Evolutionary conservation across 78 protist species (phyloP).

Genomic region (slime mould (Dictyostelium discoideum)): DNA sequence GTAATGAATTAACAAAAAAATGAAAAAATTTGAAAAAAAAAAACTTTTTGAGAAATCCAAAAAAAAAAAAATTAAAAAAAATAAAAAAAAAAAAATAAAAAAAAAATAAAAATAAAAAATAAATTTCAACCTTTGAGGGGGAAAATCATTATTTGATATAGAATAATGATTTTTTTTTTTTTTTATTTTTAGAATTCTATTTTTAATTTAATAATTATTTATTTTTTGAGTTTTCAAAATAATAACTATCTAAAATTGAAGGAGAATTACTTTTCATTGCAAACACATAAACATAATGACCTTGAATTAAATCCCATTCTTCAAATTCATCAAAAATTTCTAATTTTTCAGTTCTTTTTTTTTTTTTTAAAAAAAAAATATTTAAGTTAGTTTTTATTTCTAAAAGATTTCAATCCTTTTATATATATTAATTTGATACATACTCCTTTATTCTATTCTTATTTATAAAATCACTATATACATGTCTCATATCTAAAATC

Average conservation of each 20-base stretch:
- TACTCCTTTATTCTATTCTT: slow-evolving; percentile 55
- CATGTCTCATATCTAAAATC: slow-evolving; percentile 59
- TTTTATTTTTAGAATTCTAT: not conserved
- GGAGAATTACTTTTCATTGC: slow-evolving; percentile 38
- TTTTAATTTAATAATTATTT: not conserved
- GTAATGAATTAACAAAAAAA: not conserved
- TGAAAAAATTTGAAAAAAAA: not conserved
- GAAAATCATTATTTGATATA: not conserved
- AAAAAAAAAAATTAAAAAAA: not conserved
- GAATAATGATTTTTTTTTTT: not conserved
- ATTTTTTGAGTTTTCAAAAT: slow-evolving; percentile 16
- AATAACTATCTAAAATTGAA: not conserved
- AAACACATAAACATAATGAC: slow-evolving; percentile 76
- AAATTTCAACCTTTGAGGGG: not conserved
- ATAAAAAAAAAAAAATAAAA: not conserved
- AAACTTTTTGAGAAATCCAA: not conserved
- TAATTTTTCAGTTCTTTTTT: slow-evolving; percentile 50
- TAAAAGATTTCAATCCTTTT: not conserved
- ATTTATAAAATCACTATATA: slow-evolving; percentile 70
- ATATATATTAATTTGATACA: not conserved
- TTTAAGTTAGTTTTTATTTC: not conserved
- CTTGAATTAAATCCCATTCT: slow-evolving; percentile 82
- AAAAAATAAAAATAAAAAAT: not conserved
- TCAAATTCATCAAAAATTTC: slow-evolving; percentile 82
- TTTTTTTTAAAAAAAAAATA: not conserved